Evolutionary conservation across 2,329 filamentous ascomycete genomes (phyloP), one percentile per base, ranked within the genome.

Genomic region (Lithohypha guttulata): DNA sequence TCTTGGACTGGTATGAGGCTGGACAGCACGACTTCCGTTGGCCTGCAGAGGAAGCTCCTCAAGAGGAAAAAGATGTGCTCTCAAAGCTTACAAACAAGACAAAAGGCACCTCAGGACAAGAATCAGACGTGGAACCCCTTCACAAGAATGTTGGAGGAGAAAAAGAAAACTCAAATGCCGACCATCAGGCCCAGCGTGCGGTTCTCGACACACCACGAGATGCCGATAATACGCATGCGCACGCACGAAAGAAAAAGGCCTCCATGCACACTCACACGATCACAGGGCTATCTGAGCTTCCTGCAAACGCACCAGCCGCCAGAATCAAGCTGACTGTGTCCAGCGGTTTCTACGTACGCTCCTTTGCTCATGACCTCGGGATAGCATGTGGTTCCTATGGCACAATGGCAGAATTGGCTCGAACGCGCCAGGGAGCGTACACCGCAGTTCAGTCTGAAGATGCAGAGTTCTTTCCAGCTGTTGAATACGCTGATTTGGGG

Each of bases 281-380:
- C 10, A 39, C 46, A 20, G 39, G 37, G 26, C 42, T 50, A 18
- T 43, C 46, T 21, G 23, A 29, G 11, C 9, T 38, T 14, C 36
- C 47, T 19, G 48, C 48, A 21, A 25, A 49, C 29, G 48, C 85
- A 1, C 77, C 89, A 1, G 91, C 89, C 1, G 83, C 76, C 34
- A 81, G 76, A 55, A 76, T 98, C 43, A 79, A 82, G 42, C 85
- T 98, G 75, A 93, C 84, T 1, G 89, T 95, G 36, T 86, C 86
- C 2, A 93, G 86, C 0, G 91, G 91, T 26, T 98, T 95, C 68
- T 98, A 98, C 59, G 87, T 98, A 10, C 81, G 91, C 46, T 93
- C 83, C 42, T 77, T 98, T 51, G 87, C 85, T 52, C 86, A 96
- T 57, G 91, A 98, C 54, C 71, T 98, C 3, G 91, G 89, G 15